Evolutionary conservation across 371 early-diverging fungal genomes (phyloP).

Genomic region (Mortierella sp.): DNA sequence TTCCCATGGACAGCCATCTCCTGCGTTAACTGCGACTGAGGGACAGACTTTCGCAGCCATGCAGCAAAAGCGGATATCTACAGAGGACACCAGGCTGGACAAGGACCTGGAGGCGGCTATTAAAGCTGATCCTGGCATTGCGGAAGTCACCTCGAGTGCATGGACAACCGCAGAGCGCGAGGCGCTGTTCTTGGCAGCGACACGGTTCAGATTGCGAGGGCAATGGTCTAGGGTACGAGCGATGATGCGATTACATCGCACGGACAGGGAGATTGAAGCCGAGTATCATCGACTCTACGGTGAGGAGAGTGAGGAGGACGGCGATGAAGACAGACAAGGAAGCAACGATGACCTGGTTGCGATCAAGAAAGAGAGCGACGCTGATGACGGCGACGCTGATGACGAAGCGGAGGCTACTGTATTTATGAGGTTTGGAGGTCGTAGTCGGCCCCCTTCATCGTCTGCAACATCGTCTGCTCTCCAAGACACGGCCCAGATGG

Average conservation of each 20-base stretch:
- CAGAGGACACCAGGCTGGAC: background rate
- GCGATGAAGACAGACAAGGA: constrained; percentile 2
- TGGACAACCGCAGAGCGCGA: constrained; percentile 44
- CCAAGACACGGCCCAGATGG: background rate
- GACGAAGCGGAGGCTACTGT: constrained; percentile 28
- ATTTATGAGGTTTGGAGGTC: constrained; percentile 14
- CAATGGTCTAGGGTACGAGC: constrained; percentile 44
- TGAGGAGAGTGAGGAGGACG: constrained; percentile 16
- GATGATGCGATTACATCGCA: constrained; percentile 36
- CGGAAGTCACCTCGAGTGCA: constrained; percentile 8
- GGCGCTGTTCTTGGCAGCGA: constrained; percentile 33
- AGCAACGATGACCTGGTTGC: background rate
- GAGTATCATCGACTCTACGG: constrained; percentile 42
- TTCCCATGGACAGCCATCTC: constrained; percentile 2
- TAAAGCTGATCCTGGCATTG: constrained; percentile 13
- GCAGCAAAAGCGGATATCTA: background rate
- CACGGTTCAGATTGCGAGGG: constrained; percentile 27
- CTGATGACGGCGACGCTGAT: constrained; percentile 35
- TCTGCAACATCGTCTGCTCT: background rate
- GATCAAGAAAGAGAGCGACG: constrained; percentile 22
- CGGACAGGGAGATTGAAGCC: constrained; percentile 40
- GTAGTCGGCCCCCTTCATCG: background rate
- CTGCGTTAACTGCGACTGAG: background rate
- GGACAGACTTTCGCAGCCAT: background rate
- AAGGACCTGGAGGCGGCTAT: constrained; percentile 3